A percentile compares a stretch with the other conserved stretches of the same genome.
phyloP scores from a whole-genome alignment of 495 filamentous ascomycete genomes.

The Glarea lozoyensis region DNA sequence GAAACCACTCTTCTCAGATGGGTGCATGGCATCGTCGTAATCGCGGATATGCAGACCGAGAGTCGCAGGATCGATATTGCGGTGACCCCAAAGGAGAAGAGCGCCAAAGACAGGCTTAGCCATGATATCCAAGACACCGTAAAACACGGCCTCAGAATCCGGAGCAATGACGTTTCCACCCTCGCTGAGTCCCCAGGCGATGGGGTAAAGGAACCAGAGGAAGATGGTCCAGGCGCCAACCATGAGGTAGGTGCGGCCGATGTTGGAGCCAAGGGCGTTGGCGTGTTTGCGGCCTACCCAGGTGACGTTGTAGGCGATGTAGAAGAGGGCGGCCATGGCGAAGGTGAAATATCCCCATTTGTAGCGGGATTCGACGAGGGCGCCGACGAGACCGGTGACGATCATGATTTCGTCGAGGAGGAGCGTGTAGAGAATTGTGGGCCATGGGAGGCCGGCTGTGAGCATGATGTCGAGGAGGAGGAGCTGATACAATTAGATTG shows the following conservation, averaged over 20 bases:
- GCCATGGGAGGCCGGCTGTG: slow-evolving; percentile 54
- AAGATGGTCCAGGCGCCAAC: slow-evolving; percentile 43
- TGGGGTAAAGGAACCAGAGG: slow-evolving; percentile 58
- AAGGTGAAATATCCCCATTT: slow-evolving; percentile 67
- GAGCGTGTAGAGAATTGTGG: slow-evolving; percentile 53
- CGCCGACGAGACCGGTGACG: slow-evolving; percentile 51
- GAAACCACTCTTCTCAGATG: neutral
- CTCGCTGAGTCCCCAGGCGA: slow-evolving; percentile 59
- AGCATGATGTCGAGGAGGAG: slow-evolving; percentile 53
- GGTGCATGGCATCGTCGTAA: slow-evolving; percentile 7
- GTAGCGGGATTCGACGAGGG: slow-evolving; percentile 46
- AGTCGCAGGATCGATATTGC: slow-evolving; percentile 39
- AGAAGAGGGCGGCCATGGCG: slow-evolving; percentile 46
- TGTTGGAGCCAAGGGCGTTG: slow-evolving; percentile 43
- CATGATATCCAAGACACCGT: slow-evolving; percentile 59
- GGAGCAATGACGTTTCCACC: slow-evolving; percentile 59
- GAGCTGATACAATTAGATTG: slow-evolving; percentile 28
- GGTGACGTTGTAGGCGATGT: slow-evolving; percentile 47
- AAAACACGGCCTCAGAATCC: slow-evolving; percentile 59
- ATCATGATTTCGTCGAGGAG: slow-evolving; percentile 57
- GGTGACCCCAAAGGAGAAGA: slow-evolving; percentile 41
- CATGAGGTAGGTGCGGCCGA: slow-evolving; percentile 41
- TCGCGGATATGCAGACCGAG: slow-evolving; percentile 34
- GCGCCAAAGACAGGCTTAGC: slow-evolving; percentile 53
- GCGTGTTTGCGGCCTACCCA: slow-evolving; percentile 47